Conservation (phyloP, 805 yeast genomes). For the Debaryomyces castellii region DNA sequence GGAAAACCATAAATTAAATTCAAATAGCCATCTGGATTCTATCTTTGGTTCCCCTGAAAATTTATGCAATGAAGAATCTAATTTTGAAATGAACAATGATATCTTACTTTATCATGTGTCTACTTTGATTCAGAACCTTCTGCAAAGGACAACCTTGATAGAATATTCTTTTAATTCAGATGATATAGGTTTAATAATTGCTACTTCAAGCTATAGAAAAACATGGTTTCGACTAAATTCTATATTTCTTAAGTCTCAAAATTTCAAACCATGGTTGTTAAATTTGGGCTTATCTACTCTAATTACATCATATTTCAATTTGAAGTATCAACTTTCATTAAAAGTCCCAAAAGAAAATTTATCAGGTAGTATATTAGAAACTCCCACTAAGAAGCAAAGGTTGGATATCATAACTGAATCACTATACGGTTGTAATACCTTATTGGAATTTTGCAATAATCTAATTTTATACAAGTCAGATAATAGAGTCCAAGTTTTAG, state of each 20-base stretch:
- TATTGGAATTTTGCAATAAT: slow-evolving; percentile 22
- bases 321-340: slow-evolving; percentile 12
- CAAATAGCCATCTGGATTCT: not conserved
- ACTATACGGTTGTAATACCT: slow-evolving; percentile 16
- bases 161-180: slow-evolving; percentile 8
- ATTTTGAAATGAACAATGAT: slow-evolving; percentile 3
- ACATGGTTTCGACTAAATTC: slow-evolving; percentile 27
- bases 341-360: not conserved
- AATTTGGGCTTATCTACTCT: slow-evolving; percentile 33
- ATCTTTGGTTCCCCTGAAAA: not conserved
- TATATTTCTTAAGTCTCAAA: slow-evolving; percentile 15
- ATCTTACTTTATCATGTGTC: slow-evolving; percentile 18
- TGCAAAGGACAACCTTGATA: slow-evolving; percentile 12
- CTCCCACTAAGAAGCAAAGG: slow-evolving; percentile 26
- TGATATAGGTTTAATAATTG: slow-evolving; percentile 11
- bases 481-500: slow-evolving; percentile 12
- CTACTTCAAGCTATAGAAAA: not conserved
- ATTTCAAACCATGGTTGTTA: slow-evolving; percentile 41
- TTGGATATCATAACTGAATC: slow-evolving; percentile 18
- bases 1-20: slow-evolving; percentile 21
- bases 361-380: slow-evolving; percentile 6
- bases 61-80: not conserved
- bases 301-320: slow-evolving; percentile 26
- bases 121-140: slow-evolving; percentile 20
- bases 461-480: slow-evolving; percentile 17